Conservation (phyloP, 108 stramenopile species). For the Fragilaria crotonensis region DNA sequence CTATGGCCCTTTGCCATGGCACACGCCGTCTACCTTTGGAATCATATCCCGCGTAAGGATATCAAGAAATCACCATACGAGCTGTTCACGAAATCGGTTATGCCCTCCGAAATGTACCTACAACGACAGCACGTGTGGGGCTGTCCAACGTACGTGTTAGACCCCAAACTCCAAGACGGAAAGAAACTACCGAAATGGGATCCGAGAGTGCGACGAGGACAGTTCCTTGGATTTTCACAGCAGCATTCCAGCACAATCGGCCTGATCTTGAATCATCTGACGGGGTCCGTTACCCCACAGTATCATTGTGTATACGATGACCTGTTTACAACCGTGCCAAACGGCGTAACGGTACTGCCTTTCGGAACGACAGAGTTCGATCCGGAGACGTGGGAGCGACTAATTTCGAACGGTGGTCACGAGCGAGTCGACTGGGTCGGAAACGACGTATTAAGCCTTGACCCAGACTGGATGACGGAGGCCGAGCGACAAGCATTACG, state of each 20-base stretch:
- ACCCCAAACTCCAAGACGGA: conserved; percentile 46
- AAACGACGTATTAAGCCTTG: background rate
- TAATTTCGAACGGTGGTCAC: conserved; percentile 7
- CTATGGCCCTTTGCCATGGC: conserved; percentile 45
- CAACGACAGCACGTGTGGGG: conserved; percentile 29
- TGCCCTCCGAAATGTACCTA: conserved; percentile 4
- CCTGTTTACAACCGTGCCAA: conserved; percentile 21
- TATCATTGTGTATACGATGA: conserved; percentile 51
- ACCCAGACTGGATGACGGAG: conserved; percentile 5
- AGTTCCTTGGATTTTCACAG: conserved; percentile 37
- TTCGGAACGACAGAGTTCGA: background rate
- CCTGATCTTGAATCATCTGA: conserved; percentile 27
- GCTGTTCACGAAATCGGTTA: conserved; percentile 3
- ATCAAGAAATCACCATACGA: conserved; percentile 14
- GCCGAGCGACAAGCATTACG: background rate
- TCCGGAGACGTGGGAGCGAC: conserved; percentile 1
- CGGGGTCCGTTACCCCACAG: conserved; percentile 30
- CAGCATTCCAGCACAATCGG: conserved; percentile 36
- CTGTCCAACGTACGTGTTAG: conserved; percentile 51
- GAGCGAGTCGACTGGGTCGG: background rate
- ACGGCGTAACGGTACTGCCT: conserved; percentile 2
- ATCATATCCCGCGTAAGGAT: conserved; percentile 18
- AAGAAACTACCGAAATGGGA: conserved; percentile 54
- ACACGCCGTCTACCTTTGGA: conserved; percentile 26
- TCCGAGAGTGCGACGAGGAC: conserved; percentile 25